Evolutionary conservation across 2,329 filamentous ascomycete genomes (phyloP), one percentile per base, ranked within the genome.

Genomic region (Trichophyton simii): DNA sequence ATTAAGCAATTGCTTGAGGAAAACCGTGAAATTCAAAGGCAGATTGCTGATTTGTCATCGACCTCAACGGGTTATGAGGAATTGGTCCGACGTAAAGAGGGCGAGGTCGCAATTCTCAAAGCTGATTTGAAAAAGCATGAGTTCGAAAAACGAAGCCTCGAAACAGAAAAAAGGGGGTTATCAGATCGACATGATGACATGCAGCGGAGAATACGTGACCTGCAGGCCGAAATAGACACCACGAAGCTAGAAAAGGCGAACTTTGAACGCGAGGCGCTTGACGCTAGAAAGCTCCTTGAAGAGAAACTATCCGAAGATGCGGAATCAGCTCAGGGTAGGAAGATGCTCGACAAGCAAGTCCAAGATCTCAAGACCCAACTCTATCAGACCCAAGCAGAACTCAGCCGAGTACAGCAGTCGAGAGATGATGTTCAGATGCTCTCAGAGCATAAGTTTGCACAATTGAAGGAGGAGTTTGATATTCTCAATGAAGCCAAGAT

Each of bases 51-150:
- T 66, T 79, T 99, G 18, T 94, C 94, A 0, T 86, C 89, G 57
- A 96, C 92, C 0, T 96, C 92, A 0, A 95, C 91, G 0, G 90
- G 91, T 70, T 97, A 96, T 66, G 94, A 99, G 73, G 92, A 97
- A 68, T 82, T 97, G 50, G 87, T 99, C 25, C 83, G 91, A 25
- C 87, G 88, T 63, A 99, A 97, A 72, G 94, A 99, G 71, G 96
- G 91, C 72, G 95, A 99, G 70, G 79, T 99, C 20, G 82, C 87
- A 0, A 81, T 97, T 54, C 80, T 97, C 38, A 89, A 91, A 67
- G 85, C 85, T 9, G 94, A 99, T 71, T 84, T 91, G 65, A 88
- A 87, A 71, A 89, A 87, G 65, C 87, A 87, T 66, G 88, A 96
- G 71, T 84, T 86, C 59, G 91, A 96, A 68, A 88, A 87, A 34